These are phyloP conservation scores for Pythium utonaiense DNA, from an alignment of 352 stramenopile genomes.

Conservation along the genomic window DNA sequence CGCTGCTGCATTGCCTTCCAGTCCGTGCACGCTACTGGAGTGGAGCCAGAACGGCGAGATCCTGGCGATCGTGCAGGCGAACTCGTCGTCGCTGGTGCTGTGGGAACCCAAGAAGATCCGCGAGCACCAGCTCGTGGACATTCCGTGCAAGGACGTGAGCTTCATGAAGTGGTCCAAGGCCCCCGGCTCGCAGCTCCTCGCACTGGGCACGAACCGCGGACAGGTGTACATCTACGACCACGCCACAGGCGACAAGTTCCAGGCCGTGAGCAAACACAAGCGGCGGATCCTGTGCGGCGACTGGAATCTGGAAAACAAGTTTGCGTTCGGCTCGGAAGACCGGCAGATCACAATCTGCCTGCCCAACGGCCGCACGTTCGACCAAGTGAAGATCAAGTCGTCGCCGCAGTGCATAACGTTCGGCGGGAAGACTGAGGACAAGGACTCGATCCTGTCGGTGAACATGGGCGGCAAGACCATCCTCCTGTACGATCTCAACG, in stretches of 20 bases:
- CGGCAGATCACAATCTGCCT: slow-evolving; percentile 76
- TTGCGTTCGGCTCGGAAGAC: slow-evolving; percentile 78
- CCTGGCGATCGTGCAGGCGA: slow-evolving; percentile 72
- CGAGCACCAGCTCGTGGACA: slow-evolving; percentile 61
- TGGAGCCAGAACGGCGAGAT: slow-evolving; percentile 70
- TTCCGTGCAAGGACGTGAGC: slow-evolving; percentile 70
- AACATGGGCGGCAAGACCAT: slow-evolving; percentile 91
- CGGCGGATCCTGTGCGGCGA: slow-evolving; percentile 71
- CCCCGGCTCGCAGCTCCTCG: slow-evolving; percentile 52
- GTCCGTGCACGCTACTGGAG: slow-evolving; percentile 67
- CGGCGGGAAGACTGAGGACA: slow-evolving; percentile 63
- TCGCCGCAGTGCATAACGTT: slow-evolving; percentile 73
- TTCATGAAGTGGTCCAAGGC: slow-evolving; percentile 82
- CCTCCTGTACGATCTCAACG: slow-evolving; percentile 85
- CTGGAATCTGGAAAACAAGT: slow-evolving; percentile 81
- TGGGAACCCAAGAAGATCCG: slow-evolving; percentile 64
- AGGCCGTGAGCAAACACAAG: slow-evolving; percentile 75
- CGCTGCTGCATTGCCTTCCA: slow-evolving; percentile 1
- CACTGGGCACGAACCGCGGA: slow-evolving; percentile 66
- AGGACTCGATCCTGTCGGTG: slow-evolving; percentile 79
- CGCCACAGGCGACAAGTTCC: slow-evolving; percentile 39
- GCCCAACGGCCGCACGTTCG: slow-evolving; percentile 53
- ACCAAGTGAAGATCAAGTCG: slow-evolving; percentile 77
- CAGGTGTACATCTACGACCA: slow-evolving; percentile 82
- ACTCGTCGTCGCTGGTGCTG: slow-evolving; percentile 64